Base-by-base conservation (phyloP, 306 rosid species). In the Pterocarpus macrocarpus region DNA sequence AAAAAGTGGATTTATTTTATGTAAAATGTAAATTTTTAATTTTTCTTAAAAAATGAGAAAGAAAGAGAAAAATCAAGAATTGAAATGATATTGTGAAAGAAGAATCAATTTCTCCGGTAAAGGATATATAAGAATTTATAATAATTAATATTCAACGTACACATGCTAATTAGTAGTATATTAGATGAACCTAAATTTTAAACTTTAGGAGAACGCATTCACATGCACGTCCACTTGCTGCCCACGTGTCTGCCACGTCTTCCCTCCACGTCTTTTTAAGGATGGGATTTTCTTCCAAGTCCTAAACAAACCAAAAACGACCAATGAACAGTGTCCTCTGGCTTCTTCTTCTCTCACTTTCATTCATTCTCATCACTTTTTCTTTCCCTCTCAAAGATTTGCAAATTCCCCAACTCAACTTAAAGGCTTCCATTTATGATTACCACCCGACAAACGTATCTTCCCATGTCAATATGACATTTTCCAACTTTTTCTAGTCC, bases 231-330 rank as follows among this genome's bases (percentile, higher is more conserved):
- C 57, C 82, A 16, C 69, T 2, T 75, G 70, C 56, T 10, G 75
- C 65, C 76, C 83, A 81, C 85, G 83, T 87, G 90, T 22, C 67
- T 34, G 45, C 82, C 88, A 86, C 73, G 59, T 87, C 80, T 4
- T 6, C 83, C 52, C 55, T 9, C 44, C 53, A 38, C 69, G 5
- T 57, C 69, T 58, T 83, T 78, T 83, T 59, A 49, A 74, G 57
- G 16, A 66, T 33, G 11, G 1, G 16, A 11, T 16, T 22, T 14
- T 64, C n/a, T 14, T 64, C 10, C 7, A 36, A 16, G 34, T 22
- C 12, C 8, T 38, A 43, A 56, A 15, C 72, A 62, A 72, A 53
- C 50, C 56, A 63, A 1, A 63, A 64, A 47, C 16, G 5, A 30
- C 59, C 75, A 64, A 72, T 57, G 13, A 58, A 50, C 36, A 59